Evolutionary conservation across 2,329 filamentous ascomycete species (phyloP), one percentile per base, ranked within the genome.

Genomic region (Fusarium solani-melongenae): DNA sequence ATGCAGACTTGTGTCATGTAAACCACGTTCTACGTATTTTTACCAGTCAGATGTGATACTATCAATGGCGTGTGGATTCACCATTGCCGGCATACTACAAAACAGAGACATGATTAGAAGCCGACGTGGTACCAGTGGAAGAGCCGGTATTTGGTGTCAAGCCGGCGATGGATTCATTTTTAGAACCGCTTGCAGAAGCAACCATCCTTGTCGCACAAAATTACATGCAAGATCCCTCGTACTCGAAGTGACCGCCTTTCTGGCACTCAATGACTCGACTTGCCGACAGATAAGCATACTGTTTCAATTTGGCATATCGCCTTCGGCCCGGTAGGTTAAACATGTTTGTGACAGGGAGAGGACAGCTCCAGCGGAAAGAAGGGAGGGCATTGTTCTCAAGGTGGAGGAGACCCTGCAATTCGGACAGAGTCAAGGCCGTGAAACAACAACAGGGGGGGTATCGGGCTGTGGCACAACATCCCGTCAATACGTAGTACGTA

Each of bases 151-250:
- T 20, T 15, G 24, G 36, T 41, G 17, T 31, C 24, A 38, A 29
- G 56, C 56, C 29, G 34, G 27, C 11, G 27, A 22, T 14, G 17
- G 24, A 51, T 55, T 44, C 41, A 41, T 57, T 51, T 57, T 64
- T 63, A 64, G 60, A 41, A 67, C 27, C 14, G 36, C 29, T 8
- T 27, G 44, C 36, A 27, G 39, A 56, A 63, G 46, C 17, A 31
- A 29, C 15, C 20, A 56, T 41, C 59, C 65, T 20, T 5, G 44
- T 63, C 39, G 51, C 66, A 64, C 39, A 58, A 17, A 31, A 27
- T 56, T 29, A 22, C 29, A 69, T 69, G 59, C 53, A 38, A 49
- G 38, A 65, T 66, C 27, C 11, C 58, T 66, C 55, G 67, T 38
- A 36, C 33, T 17, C 34, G 34, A 27, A 15, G 24, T n/a, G 34